These are phyloP conservation scores for Spencermartinsiella europaea DNA, from an alignment of 805 yeast species.

Conservation along the genomic window DNA sequence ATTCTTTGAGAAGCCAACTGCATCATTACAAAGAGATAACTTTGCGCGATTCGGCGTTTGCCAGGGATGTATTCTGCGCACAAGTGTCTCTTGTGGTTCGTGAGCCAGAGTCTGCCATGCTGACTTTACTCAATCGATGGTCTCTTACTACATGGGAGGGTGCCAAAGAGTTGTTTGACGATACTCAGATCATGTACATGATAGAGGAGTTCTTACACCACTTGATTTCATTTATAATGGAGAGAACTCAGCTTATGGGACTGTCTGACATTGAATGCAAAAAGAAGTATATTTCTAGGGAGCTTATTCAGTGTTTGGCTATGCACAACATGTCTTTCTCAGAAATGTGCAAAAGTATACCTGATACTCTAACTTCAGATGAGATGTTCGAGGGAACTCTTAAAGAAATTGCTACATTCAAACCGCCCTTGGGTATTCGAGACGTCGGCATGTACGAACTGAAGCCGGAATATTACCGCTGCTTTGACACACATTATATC, in stretches of 20 bases:
- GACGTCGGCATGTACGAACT: slow-evolving; percentile 65
- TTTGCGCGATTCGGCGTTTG: slow-evolving; percentile 74
- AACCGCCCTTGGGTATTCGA: slow-evolving; percentile 53
- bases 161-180: slow-evolving; percentile 35
- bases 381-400: slow-evolving; percentile 66
- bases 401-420: slow-evolving; percentile 51
- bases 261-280: slow-evolving; percentile 42
- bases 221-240: slow-evolving; percentile 62
- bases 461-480: slow-evolving; percentile 47
- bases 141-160: slow-evolving; percentile 31
- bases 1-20: slow-evolving; percentile 70
- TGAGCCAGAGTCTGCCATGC: slow-evolving; percentile 51
- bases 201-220: slow-evolving; percentile 75
- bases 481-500: slow-evolving; percentile 77
- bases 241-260: slow-evolving; percentile 54
- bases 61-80: slow-evolving; percentile 67
- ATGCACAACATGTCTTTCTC: slow-evolving; percentile 69
- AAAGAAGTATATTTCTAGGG: slow-evolving; percentile 51
- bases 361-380: slow-evolving; percentile 70
- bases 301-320: slow-evolving; percentile 78
- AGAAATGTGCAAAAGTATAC: slow-evolving; percentile 59
- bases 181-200: slow-evolving; percentile 48
- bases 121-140: slow-evolving; percentile 67
- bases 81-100: slow-evolving; percentile 57
- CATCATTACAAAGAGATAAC: slow-evolving; percentile 74